phyloP scores from a whole-genome alignment of 306 rosid genomes.

The Cucurbita maxima region DNA sequence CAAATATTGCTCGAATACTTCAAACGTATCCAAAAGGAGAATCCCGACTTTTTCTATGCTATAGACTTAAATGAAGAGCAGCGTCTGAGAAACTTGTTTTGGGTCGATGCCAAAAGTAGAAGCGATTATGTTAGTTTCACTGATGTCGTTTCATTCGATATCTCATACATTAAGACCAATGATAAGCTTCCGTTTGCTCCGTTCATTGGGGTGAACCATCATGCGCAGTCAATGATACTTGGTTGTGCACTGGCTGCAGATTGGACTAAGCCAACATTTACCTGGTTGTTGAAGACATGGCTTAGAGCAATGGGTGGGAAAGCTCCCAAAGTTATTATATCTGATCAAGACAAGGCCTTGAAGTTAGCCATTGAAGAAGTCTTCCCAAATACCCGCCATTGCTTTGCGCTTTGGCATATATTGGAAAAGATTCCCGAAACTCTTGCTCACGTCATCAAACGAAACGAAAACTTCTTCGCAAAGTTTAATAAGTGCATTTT shows the following conservation, averaged over 20 bases:
- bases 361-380: slow-evolving; percentile 65
- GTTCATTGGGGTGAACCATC: slow-evolving; percentile 85
- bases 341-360: slow-evolving; percentile 72
- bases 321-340: slow-evolving; percentile 63
- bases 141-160: slow-evolving; percentile 71
- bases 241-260: slow-evolving; percentile 83
- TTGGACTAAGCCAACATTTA: slow-evolving; percentile 59
- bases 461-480: slow-evolving; percentile 41
- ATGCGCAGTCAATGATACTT: slow-evolving; percentile 73
- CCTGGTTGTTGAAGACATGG: slow-evolving; percentile 89
- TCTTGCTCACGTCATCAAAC: slow-evolving; percentile 56
- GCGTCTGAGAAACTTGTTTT: slow-evolving; percentile 66
- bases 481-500: slow-evolving; percentile 67
- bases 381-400: slow-evolving; percentile 58
- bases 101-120: slow-evolving; percentile 86
- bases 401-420: slow-evolving; percentile 68
- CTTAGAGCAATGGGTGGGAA: slow-evolving; percentile 81
- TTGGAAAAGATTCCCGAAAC: slow-evolving; percentile 69
- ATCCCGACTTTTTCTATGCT: slow-evolving; percentile 70
- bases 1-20: slow-evolving; percentile 73
- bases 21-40: slow-evolving; percentile 65
- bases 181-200: slow-evolving; percentile 86
- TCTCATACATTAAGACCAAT: slow-evolving; percentile 52
- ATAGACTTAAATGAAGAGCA: slow-evolving; percentile 82
- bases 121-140: slow-evolving; percentile 51